Conservation (phyloP, 139 green algal species). For the Pycnococcus provasolii region DNA sequence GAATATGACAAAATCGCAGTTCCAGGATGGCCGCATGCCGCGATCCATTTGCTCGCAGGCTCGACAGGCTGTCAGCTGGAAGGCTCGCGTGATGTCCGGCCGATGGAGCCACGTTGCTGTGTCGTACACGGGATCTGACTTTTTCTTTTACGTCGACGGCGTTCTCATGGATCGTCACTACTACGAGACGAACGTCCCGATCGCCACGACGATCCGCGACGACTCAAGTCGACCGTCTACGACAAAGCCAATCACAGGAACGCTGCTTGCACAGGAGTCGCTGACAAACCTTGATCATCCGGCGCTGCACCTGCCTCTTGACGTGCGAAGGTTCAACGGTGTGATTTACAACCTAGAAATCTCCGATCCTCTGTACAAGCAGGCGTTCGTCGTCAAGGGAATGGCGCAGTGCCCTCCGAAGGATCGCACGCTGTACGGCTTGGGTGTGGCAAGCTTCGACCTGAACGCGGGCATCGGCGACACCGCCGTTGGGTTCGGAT, state of each 20-base stretch:
- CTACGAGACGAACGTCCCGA: neutral
- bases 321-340: constrained; percentile 13
- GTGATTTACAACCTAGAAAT: constrained; percentile 9
- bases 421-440: neutral
- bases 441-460: neutral
- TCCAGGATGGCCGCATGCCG: neutral
- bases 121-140: constrained; percentile 5
- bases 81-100: neutral
- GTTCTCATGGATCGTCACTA: constrained; percentile 12
- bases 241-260: neutral
- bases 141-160: constrained; percentile 22
- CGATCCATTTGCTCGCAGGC: neutral
- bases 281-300: neutral
- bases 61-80: neutral
- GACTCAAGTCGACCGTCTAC: neutral
- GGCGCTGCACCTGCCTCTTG: neutral
- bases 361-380: neutral
- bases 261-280: neutral
- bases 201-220: too few species aligned
- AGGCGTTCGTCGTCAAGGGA: constrained; percentile 6
- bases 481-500: neutral
- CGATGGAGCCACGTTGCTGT: constrained; percentile 17
- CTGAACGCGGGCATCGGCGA: neutral
- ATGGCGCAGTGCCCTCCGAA: constrained; percentile 17
- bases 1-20: too few species aligned